phyloP scores from a whole-genome alignment of 2,329 filamentous ascomycete species.

The Colletotrichum cuscutae region DNA sequence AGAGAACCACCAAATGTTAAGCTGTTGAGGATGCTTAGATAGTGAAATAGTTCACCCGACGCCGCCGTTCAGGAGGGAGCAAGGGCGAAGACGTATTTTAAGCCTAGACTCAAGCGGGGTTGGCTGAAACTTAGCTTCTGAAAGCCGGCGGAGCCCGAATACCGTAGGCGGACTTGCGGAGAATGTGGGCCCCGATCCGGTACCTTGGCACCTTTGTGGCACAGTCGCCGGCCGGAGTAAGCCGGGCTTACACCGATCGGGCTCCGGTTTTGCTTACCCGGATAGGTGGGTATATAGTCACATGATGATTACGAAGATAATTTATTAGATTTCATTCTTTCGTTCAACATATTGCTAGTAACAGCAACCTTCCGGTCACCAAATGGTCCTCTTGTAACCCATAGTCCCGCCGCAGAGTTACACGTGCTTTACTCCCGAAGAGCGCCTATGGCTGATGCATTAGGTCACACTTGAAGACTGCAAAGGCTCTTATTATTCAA shows the following conservation, averaged over 20 bases:
- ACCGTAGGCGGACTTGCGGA: not conserved
- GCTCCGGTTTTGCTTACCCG: not conserved
- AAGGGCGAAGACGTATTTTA: conserved; percentile 1
- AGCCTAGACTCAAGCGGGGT: not conserved
- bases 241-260: not conserved
- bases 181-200: not conserved
- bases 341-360: no score
- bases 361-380: no score
- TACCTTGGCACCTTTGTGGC: not conserved
- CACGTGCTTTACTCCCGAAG: no score
- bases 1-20: not conserved
- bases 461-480: no score
- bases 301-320: no score
- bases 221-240: not conserved
- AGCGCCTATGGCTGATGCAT: no score
- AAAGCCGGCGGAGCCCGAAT: not conserved
- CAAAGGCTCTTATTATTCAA: no score
- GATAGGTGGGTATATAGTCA: no score
- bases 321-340: not conserved
- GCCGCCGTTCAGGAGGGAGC: not conserved
- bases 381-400: no score
- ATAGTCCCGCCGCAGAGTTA: no score
- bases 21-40: not conserved
- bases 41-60: not conserved
- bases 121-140: conserved; percentile 1